A percentile compares a stretch with the other conserved stretches of the same genome.
phyloP scores from a whole-genome alignment of 1,139 yeast genomes.

The Blastobotrys indianensis region DNA sequence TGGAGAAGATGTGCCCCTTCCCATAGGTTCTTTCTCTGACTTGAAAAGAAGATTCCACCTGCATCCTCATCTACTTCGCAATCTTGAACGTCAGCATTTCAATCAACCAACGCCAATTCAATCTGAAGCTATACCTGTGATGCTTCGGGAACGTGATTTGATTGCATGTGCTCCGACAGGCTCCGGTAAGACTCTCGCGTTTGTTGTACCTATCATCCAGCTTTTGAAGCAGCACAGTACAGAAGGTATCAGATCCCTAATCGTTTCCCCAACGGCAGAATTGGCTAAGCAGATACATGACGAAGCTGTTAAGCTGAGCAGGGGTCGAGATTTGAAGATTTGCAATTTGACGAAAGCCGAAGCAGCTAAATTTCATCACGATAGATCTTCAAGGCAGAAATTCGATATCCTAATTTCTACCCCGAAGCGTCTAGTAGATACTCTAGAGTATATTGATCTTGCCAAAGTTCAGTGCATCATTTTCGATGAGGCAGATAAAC shows the following conservation, averaged over 20 bases:
- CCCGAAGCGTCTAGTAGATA: slow-evolving; percentile 80
- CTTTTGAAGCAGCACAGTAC: slow-evolving; percentile 26
- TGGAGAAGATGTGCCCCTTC: slow-evolving; percentile 77
- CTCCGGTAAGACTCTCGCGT: slow-evolving; percentile 88
- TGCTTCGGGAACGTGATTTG: slow-evolving; percentile 60
- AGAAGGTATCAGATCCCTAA: slow-evolving; percentile 60
- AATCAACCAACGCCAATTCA: slow-evolving; percentile 89
- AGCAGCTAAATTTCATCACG: slow-evolving; percentile 61
- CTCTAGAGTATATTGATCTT: slow-evolving; percentile 57
- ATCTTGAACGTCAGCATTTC: slow-evolving; percentile 64
- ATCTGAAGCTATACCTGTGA: slow-evolving; percentile 72
- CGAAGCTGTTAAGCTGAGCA: slow-evolving; percentile 55
- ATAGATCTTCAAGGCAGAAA: slow-evolving; percentile 51
- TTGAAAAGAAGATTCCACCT: slow-evolving; percentile 61
- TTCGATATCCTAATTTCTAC: slow-evolving; percentile 82
- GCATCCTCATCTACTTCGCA: slow-evolving; percentile 55
- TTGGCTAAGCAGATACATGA: slow-evolving; percentile 79
- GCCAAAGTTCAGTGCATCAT: slow-evolving; percentile 64
- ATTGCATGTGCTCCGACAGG: slow-evolving; percentile 94
- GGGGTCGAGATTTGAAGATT: slow-evolving; percentile 48
- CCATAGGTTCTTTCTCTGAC: slow-evolving; percentile 85
- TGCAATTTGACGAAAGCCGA: slow-evolving; percentile 72
- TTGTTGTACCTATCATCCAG: slow-evolving; percentile 75
- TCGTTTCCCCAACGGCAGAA: slow-evolving; percentile 90
- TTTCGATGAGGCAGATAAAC: slow-evolving; percentile 93